These are phyloP conservation scores for Adansonia madagascariensis DNA, from an alignment of 441 rosid species.

Conservation along the genomic window DNA sequence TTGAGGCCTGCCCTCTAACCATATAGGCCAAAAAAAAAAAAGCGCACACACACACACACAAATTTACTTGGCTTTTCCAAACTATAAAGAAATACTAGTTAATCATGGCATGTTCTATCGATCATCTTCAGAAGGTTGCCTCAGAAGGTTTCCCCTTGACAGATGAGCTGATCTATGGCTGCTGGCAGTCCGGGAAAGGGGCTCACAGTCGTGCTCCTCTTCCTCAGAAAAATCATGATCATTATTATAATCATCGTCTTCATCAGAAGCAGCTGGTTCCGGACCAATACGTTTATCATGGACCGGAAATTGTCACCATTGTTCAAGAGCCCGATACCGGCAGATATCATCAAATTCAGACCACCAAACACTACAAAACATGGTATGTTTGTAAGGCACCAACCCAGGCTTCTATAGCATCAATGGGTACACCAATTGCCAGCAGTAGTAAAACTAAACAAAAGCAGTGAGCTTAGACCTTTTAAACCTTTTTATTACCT, in stretches of 20 bases:
- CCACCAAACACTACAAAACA: neutral
- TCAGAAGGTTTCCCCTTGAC: neutral
- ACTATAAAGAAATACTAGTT: neutral
- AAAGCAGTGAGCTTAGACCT: neutral
- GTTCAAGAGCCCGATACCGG: neutral
- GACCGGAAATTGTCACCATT: constrained; percentile 8
- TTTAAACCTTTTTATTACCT: neutral
- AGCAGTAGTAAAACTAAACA: neutral
- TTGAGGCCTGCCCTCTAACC: neutral
- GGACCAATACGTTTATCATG: constrained; percentile 4
- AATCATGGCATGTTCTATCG: constrained; percentile 18
- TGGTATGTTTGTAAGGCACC: constrained; percentile 9
- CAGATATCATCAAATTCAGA: neutral
- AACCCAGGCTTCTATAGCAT: neutral
- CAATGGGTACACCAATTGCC: neutral
- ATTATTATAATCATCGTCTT: neutral
- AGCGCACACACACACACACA: neutral
- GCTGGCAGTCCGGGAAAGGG: neutral
- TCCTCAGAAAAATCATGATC: neutral
- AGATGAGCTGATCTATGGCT: neutral
- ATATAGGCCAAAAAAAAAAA: neutral
- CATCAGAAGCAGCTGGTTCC: neutral
- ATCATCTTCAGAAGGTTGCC: neutral
- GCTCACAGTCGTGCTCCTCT: neutral
- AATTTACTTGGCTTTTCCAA: neutral